Base-by-base conservation (phyloP, 108 stramenopile species). In the Cyclotella kingstonii region DNA sequence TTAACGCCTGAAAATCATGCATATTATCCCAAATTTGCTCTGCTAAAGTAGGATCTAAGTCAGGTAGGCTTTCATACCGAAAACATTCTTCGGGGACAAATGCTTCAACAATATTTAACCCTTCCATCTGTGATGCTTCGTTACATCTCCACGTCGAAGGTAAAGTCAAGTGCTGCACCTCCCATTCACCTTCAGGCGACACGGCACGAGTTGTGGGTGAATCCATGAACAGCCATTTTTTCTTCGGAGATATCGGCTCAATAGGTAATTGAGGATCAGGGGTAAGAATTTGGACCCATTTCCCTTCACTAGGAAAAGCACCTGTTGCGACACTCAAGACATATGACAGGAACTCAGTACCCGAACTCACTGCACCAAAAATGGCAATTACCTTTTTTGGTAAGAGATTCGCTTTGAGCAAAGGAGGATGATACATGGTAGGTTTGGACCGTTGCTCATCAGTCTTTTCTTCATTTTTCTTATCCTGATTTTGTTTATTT, bases 131-230 rank as follows among this genome's bases (percentile, higher is more conserved):
- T 38, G 36, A n/a, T n/a, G n/a, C n/a, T 21, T 60, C 58, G 1
- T 30, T 31, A 14, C 44, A 60, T 19, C 18, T 57, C 65, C 54
- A 30, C 36, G 44, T 55, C 65, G 55, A 66, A 10, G 65, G 65
- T 0, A 57, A 21, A 23, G 23, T 23, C 19, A 66, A n/a, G 27
- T 66, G 65, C 22, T 66, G 65, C 36, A 55, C 36, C 23, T 55
- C 54, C 3, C 34, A 22, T 10, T 10, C 5, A 4, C 48, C 23
- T 27, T 49, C 25, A 6, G 48, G 48, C 25, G 48, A 49, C 48
- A 5, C 28, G 48, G 48, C 25, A 26, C 48, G 48, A 12, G 25
- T 49, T 5, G 48, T n/a, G n/a, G n/a, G n/a, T n/a, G n/a, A n/a
- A n/a, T n/a, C n/a, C n/a, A n/a, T n/a, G n/a, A n/a, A n/a, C n/a